Percentiles rank a stretch among this genome's conserved stretches.
Evolutionary conservation across 495 filamentous ascomycete genomes (phyloP).

Genomic region (Hyaloscypha bicolor): DNA sequence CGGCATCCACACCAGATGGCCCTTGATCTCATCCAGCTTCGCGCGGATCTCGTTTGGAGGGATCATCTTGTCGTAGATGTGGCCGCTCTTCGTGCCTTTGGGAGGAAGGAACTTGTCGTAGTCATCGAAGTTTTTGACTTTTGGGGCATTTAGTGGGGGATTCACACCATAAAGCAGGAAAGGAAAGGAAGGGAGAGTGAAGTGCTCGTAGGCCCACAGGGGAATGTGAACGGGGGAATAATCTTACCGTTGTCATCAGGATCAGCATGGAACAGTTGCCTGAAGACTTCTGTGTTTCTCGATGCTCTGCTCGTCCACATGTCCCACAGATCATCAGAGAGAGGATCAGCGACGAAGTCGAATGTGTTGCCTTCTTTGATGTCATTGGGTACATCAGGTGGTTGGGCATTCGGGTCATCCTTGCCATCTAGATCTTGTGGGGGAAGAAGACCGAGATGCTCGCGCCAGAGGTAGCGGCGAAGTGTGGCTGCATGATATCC

Average conservation of each 20-base stretch:
- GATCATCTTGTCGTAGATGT: constrained; percentile 78
- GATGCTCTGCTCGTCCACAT: constrained; percentile 78
- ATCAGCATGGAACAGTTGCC: constrained; percentile 88
- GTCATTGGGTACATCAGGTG: constrained; percentile 75
- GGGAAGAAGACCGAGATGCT: constrained; percentile 84
- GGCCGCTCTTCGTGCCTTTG: constrained; percentile 73
- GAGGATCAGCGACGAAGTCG: constrained; percentile 79
- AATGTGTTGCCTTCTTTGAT: constrained; percentile 64
- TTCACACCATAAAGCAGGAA: background rate
- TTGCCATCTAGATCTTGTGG: constrained; percentile 72
- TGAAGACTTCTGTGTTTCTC: constrained; percentile 80
- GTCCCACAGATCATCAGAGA: constrained; percentile 80
- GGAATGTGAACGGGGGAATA: too few relatives aligned
- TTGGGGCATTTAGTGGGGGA: too few relatives aligned
- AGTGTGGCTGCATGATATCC: constrained; percentile 78
- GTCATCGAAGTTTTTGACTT: constrained; percentile 83
- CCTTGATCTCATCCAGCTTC: constrained; percentile 78
- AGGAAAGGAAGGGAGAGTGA: constrained; percentile 22
- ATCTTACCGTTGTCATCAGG: constrained; percentile 76
- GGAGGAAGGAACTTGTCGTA: constrained; percentile 78
- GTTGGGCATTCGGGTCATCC: constrained; percentile 77
- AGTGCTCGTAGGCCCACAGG: too few relatives aligned
- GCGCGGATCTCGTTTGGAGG: constrained; percentile 67
- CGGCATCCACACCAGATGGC: constrained; percentile 96
- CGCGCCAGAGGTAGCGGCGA: constrained; percentile 85